A percentile compares a stretch with the other conserved stretches of the same genome.
These are phyloP conservation scores for Thalassiosira exigua DNA, from an alignment of 352 stramenopile species.

Conservation along the genomic window DNA sequence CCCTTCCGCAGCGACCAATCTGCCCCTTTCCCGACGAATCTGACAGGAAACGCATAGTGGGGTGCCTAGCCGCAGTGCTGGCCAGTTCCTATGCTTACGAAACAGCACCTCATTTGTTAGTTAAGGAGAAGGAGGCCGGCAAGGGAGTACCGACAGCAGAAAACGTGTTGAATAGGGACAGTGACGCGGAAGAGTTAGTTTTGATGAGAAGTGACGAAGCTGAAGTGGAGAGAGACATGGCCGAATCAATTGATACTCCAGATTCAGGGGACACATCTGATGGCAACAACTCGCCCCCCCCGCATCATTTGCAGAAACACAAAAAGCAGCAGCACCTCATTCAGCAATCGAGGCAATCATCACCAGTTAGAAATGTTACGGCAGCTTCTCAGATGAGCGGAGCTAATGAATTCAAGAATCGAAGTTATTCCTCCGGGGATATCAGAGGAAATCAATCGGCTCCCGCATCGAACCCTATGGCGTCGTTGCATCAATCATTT, in stretches of 20 bases:
- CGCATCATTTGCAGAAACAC: slow-evolving; percentile 19
- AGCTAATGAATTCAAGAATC: not conserved
- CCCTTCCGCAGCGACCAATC: slow-evolving; percentile 36
- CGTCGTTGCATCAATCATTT: not conserved
- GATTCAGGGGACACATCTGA: not conserved
- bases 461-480: not conserved
- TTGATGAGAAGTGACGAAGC: no score
- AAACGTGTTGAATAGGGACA: not conserved
- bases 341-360: not conserved
- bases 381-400: not conserved
- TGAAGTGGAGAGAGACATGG: not conserved
- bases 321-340: slow-evolving; percentile 30
- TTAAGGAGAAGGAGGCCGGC: slow-evolving; percentile 4
- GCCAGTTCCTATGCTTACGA: slow-evolving; percentile 75
- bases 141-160: not conserved
- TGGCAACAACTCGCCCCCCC: not conserved
- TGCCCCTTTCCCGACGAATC: slow-evolving; percentile 46
- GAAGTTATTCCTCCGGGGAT: not conserved
- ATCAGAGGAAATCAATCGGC: not conserved
- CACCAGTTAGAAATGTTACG: not conserved
- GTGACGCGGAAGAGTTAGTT: not conserved
- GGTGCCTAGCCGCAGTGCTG: slow-evolving; percentile 78
- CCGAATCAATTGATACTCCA: not conserved
- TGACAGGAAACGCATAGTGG: slow-evolving; percentile 59
- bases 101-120: slow-evolving; percentile 43